Evolutionary conservation across 2,329 filamentous ascomycete genomes (phyloP).

Genomic region (Pestalotiopsis sp.): DNA sequence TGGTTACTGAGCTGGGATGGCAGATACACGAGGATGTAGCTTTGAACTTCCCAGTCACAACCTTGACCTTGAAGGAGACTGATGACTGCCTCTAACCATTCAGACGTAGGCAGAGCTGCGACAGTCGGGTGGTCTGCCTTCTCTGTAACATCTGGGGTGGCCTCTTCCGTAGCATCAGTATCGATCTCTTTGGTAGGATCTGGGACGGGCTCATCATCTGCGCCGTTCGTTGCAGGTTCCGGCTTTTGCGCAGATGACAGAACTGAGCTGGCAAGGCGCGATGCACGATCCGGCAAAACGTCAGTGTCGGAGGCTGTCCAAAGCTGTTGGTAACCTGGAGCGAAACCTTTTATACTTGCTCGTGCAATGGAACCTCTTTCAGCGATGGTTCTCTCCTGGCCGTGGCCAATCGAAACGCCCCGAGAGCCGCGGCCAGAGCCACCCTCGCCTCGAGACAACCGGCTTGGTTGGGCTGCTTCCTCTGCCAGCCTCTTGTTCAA

Average conservation of each 20-base stretch:
- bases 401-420: slow-evolving; percentile 56
- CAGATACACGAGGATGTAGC: slow-evolving; percentile 83
- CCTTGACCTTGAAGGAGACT: slow-evolving; percentile 75
- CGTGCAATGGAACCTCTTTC: slow-evolving; percentile 43
- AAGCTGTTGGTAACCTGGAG: slow-evolving; percentile 49
- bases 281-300: slow-evolving; percentile 53
- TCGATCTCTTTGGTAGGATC: slow-evolving; percentile 17
- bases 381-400: slow-evolving; percentile 46
- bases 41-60: slow-evolving; percentile 89
- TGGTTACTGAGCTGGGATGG: slow-evolving; percentile 90
- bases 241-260: slow-evolving; percentile 42
- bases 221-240: background rate
- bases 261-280: slow-evolving; percentile 50
- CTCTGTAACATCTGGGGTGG: background rate
- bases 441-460: slow-evolving; percentile 47
- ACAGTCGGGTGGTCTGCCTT: slow-evolving; percentile 22
- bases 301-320: slow-evolving; percentile 62
- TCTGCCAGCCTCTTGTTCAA: slow-evolving; percentile 53
- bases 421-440: slow-evolving; percentile 45
- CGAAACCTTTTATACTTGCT: slow-evolving; percentile 37
- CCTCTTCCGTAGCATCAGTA: slow-evolving; percentile 16
- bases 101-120: slow-evolving; percentile 59
- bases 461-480: slow-evolving; percentile 49
- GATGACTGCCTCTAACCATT: slow-evolving; percentile 79
- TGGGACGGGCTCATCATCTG: background rate